These are phyloP conservation scores for Fragilaria radians DNA, from an alignment of 108 stramenopile genomes.

Conservation along the genomic window DNA sequence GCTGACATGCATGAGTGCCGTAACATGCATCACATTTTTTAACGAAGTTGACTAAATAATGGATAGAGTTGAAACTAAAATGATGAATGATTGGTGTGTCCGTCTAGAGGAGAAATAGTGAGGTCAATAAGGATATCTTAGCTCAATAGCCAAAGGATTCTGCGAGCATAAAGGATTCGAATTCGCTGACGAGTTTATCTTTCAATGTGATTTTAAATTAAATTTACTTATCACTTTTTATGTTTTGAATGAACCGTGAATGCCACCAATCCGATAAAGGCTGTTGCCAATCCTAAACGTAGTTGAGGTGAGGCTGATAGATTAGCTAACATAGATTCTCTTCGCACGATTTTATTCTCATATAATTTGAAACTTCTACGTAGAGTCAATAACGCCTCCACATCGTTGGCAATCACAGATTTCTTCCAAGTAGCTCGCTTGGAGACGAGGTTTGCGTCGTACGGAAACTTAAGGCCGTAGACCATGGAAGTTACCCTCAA, in stretches of 20 bases:
- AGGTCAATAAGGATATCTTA: too few species aligned
- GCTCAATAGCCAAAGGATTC: too few species aligned
- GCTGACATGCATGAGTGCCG: too few species aligned
- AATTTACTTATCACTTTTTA: too few species aligned
- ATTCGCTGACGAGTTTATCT: too few species aligned
- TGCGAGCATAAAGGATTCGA: too few species aligned
- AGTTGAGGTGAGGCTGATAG: background rate
- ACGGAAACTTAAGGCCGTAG: conserved; percentile 80
- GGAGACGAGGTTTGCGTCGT: background rate
- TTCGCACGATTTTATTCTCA: background rate
- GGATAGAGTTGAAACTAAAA: too few species aligned
- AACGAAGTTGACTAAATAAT: too few species aligned
- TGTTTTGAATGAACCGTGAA: background rate
- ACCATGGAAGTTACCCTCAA: conserved; percentile 59
- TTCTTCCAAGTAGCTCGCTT: conserved; percentile 3
- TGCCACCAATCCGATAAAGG: background rate
- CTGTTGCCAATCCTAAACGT: background rate
- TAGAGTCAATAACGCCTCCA: conserved; percentile 18
- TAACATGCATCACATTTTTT: too few species aligned
- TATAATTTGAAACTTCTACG: conserved; percentile 5
- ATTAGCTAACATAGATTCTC: background rate
- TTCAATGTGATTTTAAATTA: too few species aligned
- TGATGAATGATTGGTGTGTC: too few species aligned
- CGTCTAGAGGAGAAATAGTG: too few species aligned
- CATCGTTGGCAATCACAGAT: conserved; percentile 20